phyloP scores from a whole-genome alignment of 257 asterid genomes.

The Ballota nigra region DNA sequence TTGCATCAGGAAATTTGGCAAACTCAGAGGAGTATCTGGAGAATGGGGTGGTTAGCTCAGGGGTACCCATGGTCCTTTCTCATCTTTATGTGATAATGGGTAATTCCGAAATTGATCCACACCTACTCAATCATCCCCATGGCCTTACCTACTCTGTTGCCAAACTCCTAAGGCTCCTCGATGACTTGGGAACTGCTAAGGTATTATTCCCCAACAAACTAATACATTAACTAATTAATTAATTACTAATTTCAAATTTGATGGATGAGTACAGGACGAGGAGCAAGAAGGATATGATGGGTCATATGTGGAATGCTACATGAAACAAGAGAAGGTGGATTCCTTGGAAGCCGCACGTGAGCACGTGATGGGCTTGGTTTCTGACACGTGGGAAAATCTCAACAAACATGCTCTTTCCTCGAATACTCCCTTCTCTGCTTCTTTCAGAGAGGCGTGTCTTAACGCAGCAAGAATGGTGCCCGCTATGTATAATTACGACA shows the following conservation, averaged over 20 bases:
- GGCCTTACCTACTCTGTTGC: slow-evolving; percentile 34
- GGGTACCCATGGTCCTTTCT: slow-evolving; percentile 31
- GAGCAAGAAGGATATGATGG: slow-evolving; percentile 44
- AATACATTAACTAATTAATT: no score
- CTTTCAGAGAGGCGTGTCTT: slow-evolving; percentile 32
- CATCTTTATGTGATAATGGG: slow-evolving; percentile 40
- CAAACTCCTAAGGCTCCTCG: slow-evolving; percentile 41
- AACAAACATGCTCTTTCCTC: slow-evolving; percentile 32
- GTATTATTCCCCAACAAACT: no score
- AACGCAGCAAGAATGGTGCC: slow-evolving; percentile 43
- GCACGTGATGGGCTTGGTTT: slow-evolving; percentile 28
- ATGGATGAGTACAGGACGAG: slow-evolving; percentile 41
- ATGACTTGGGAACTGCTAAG: slow-evolving; percentile 42
- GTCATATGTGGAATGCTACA: slow-evolving; percentile 37
- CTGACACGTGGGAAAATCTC: slow-evolving; percentile 34
- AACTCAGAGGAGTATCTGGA: slow-evolving; percentile 38
- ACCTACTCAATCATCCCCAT: slow-evolving; percentile 12
- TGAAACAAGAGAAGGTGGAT: slow-evolving; percentile 31
- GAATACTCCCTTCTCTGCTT: neutral
- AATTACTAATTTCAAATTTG: no score
- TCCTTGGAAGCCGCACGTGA: slow-evolving; percentile 29
- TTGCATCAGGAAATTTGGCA: slow-evolving; percentile 22
- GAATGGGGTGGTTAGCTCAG: slow-evolving; percentile 47
- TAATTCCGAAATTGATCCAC: slow-evolving; percentile 14
- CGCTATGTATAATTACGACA: slow-evolving; percentile 20